phyloP scores from a whole-genome alignment of 2,329 filamentous ascomycete genomes.

The Macrophomina phaseolina region DNA sequence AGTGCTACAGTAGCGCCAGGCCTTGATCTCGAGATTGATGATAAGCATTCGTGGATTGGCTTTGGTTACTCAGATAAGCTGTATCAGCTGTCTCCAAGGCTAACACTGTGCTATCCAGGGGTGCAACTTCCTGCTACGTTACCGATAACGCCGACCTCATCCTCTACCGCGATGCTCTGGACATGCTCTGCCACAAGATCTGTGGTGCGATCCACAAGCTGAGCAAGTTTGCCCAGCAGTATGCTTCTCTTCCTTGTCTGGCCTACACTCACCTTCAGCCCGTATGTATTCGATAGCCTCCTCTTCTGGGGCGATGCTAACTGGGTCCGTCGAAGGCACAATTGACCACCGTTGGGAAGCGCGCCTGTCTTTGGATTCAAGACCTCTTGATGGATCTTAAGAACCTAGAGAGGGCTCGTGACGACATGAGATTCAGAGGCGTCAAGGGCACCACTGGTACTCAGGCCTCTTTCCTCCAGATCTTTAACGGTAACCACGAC shows the following conservation, averaged over 20 bases:
- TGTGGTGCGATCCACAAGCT: conserved; percentile 81
- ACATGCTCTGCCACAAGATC: conserved; percentile 77
- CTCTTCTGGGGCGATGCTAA: conserved; percentile 40
- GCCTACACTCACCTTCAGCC: conserved; percentile 78
- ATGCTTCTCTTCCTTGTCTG: conserved; percentile 74
- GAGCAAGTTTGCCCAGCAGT: conserved; percentile 71
- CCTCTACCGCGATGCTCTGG: conserved; percentile 74
- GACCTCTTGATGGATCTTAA: conserved; percentile 76
- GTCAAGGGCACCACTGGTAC: conserved; percentile 43
- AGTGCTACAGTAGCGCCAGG: no score
- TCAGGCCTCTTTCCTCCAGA: conserved; percentile 77
- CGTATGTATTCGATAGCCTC: conserved; percentile 33
- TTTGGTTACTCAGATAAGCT: no score
- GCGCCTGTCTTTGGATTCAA: conserved; percentile 76
- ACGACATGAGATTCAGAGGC: conserved; percentile 76
- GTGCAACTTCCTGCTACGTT: conserved; percentile 65
- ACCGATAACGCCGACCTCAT: conserved; percentile 83
- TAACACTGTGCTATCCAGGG: conserved; percentile 25
- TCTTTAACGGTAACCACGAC: conserved; percentile 65
- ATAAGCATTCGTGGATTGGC: no score
- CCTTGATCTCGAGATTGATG: no score
- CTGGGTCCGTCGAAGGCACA: conserved; percentile 44
- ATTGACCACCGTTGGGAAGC: conserved; percentile 70
- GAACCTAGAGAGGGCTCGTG: conserved; percentile 71
- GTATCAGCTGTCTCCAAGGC: neutral